Evolutionary conservation across 352 stramenopile genomes (phyloP), one percentile per base, ranked within the genome.

Genomic region (Thalassiosira tumida): DNA sequence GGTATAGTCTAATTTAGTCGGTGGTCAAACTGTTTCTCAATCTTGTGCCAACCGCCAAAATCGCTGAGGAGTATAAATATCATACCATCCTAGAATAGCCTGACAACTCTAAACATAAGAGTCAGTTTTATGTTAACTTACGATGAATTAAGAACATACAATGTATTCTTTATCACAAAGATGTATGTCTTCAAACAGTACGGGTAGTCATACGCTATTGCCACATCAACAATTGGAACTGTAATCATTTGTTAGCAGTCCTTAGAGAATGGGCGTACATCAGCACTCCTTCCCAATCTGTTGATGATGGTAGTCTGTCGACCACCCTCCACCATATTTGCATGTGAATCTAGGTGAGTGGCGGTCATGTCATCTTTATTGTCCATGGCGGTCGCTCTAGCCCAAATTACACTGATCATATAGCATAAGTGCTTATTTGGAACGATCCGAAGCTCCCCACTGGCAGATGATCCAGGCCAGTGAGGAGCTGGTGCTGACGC

Each of bases 301-400:
- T 5, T 7, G 6, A 93, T 17, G 17, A 93, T 35, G 24, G 75
- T 72, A 6, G 35, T 33, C 29, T 91, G 31, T 26, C 41, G 21
- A 6, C 88, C 88, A 35, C 82, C 64, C 51, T 87, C 82, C 1
- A 75, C 35, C 87, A 93, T 93, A 59, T 93, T 93, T 17, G 88
- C 81, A 76, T 93, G 88, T 1, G 83, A 89, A 51, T 93, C 88
- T n/a, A 93, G 40, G 10, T 70, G 59, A 14, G 59, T 70, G 6
- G n/a, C 10, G 59, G 59, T 70, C 7, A 14, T 7, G 17, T 70
- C 15, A 33, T 33, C 59, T 10, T 70, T 33, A 33, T 70, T 70
- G n/a, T 70, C 59, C n/a, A 21, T 33, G 6, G 10, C n/a, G 10
- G 14, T 26, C 10, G 59, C 29, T 33, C 17, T 69, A 26, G 73